Conservation (phyloP, 2,329 filamentous ascomycete genomes). For the Venturia pyrina region DNA sequence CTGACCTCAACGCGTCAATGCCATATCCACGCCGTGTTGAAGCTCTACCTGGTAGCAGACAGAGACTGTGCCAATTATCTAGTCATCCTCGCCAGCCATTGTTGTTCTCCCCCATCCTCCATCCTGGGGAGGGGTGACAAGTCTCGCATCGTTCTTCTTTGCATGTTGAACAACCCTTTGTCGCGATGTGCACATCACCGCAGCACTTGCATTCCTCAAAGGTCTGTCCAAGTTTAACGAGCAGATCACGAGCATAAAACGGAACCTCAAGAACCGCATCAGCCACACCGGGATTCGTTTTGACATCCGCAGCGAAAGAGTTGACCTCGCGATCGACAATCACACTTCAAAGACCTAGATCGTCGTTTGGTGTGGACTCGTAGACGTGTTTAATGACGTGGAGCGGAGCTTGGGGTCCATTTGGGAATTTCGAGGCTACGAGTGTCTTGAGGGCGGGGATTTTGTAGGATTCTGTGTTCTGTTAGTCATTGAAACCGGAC, state of each 20-base stretch:
- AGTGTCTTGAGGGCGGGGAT: neutral
- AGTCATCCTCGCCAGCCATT: too few species aligned
- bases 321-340: neutral
- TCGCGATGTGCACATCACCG: too few species aligned
- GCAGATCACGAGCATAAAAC: neutral
- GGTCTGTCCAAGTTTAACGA: neutral
- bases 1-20: too few species aligned
- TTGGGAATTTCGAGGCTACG: neutral
- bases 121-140: too few species aligned
- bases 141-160: too few species aligned
- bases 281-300: too few species aligned
- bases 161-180: too few species aligned
- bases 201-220: neutral
- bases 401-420: neutral
- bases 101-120: too few species aligned
- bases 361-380: neutral
- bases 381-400: neutral
- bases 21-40: too few species aligned
- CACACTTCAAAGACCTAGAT: neutral
- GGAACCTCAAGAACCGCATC: neutral
- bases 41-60: too few species aligned
- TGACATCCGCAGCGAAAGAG: neutral
- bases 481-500: too few species aligned
- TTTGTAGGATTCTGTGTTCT: neutral
- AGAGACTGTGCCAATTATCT: too few species aligned